Percentiles rank a stretch among this genome's conserved stretches.
Evolutionary conservation across 768 basidiomycete genomes (phyloP).

Genomic region (Russula ochroleuca): DNA sequence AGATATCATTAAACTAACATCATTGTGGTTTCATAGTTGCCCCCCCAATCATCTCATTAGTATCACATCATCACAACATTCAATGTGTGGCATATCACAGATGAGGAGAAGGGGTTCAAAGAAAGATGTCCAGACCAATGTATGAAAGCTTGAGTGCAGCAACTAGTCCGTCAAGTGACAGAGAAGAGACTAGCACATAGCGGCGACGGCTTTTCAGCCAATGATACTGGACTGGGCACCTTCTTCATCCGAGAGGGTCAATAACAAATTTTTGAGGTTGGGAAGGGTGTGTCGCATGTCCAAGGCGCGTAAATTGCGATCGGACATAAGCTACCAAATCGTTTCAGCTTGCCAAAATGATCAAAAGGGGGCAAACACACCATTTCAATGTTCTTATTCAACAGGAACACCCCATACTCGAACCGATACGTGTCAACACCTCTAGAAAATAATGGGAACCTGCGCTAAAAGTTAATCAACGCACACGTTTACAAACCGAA

Average conservation of each 20-base stretch:
- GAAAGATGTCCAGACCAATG: not conserved
- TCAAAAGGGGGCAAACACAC: constrained; percentile 41
- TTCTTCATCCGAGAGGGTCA: constrained; percentile 77
- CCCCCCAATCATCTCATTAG: not conserved
- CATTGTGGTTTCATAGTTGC: not conserved
- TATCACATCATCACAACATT: not conserved
- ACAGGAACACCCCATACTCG: constrained; percentile 93
- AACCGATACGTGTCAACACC: constrained; percentile 96
- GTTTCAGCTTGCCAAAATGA: constrained; percentile 5
- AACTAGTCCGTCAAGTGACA: too few relatives aligned
- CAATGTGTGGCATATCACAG: not conserved
- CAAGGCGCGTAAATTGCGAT: constrained; percentile 80
- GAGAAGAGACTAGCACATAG: not conserved
- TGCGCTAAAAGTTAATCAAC: constrained; percentile 34
- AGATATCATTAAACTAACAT: constrained; percentile 5
- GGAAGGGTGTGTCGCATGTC: constrained; percentile 96
- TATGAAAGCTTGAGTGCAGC: not conserved
- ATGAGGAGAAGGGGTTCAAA: not conserved
- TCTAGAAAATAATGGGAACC: constrained; percentile 92
- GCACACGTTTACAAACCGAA: not conserved
- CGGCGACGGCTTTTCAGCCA: not conserved
- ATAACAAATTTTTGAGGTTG: constrained; percentile 89
- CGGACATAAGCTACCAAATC: constrained; percentile 72
- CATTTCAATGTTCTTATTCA: constrained; percentile 97
- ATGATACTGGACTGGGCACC: constrained; percentile 36